phyloP scores from a whole-genome alignment of 2,329 filamentous ascomycete species.

The Fusarium coffeatum region DNA sequence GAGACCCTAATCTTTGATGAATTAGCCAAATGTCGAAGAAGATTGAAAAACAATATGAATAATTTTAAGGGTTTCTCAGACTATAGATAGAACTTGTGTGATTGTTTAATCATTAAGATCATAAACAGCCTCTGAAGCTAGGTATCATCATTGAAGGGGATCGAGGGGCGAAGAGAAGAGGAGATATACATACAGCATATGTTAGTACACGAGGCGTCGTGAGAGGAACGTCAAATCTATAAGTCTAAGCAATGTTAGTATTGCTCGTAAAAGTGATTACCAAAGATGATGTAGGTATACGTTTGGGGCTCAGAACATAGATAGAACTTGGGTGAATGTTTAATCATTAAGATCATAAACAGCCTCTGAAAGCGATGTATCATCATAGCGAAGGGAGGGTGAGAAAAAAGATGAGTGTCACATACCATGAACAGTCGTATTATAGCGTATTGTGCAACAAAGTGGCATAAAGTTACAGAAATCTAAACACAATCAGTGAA shows the following conservation, averaged over 20 bases:
- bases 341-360: constrained; percentile 58
- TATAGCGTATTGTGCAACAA: not conserved
- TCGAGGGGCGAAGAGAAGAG: not conserved
- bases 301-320: constrained; percentile 36
- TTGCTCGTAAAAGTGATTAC: not conserved
- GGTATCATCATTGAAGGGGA: constrained; percentile 52
- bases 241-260: not conserved
- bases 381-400: constrained; percentile 51
- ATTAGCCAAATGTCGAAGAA: not conserved
- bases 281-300: not conserved
- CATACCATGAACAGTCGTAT: constrained; percentile 39
- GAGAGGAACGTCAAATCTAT: not conserved
- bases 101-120: constrained; percentile 55
- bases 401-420: not conserved
- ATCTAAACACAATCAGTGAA: constrained; percentile 13
- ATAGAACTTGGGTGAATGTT: constrained; percentile 48
- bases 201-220: not conserved
- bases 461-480: not conserved
- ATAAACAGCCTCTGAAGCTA: constrained; percentile 63
- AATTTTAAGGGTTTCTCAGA: constrained; percentile 17
- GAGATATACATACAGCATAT: not conserved
- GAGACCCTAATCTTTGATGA: not conserved
- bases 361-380: constrained; percentile 36
- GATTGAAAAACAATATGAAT: not conserved
- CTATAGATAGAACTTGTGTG: constrained; percentile 46